A percentile compares a stretch with the other conserved stretches of the same genome.
Evolutionary conservation across 2,329 filamentous ascomycete species (phyloP).

Genomic region (Dactylellina haptotyla): DNA sequence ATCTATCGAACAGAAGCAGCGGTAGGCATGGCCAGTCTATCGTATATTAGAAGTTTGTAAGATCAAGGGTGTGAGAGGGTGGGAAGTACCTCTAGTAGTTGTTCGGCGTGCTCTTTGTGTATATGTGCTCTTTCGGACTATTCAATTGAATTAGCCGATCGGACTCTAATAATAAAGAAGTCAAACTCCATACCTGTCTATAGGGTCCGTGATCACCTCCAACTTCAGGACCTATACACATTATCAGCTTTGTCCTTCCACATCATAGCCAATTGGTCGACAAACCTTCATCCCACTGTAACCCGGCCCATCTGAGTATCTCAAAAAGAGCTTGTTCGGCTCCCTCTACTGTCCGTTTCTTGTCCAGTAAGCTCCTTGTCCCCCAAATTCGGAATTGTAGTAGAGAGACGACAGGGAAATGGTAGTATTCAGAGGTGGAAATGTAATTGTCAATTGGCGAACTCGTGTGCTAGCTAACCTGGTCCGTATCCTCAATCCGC

Average conservation of each 20-base stretch:
- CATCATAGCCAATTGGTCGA: not conserved
- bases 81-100: conserved; percentile 68
- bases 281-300: conserved; percentile 90
- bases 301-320: conserved; percentile 86
- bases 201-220: conserved; percentile 87
- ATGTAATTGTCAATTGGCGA: conserved; percentile 57
- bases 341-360: conserved; percentile 83
- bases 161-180: not conserved
- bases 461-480: conserved; percentile 66
- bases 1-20: conserved; percentile 86
- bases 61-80: not conserved
- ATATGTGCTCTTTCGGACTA: conserved; percentile 80
- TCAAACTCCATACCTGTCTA: conserved; percentile 70
- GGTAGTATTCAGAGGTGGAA: not conserved
- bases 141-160: not conserved
- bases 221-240: conserved; percentile 73
- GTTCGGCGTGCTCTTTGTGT: conserved; percentile 76
- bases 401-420: not conserved
- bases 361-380: conserved; percentile 60
- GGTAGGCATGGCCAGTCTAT: conserved; percentile 77
- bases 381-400: conserved; percentile 41
- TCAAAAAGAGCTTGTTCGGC: conserved; percentile 80
- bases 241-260: not conserved
- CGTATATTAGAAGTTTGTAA: not conserved
- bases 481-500: conserved; percentile 94